Percentiles rank a stretch among this genome's conserved stretches.
Evolutionary conservation across 345 rosid species (phyloP).

Genomic region (Heritiera fomes): DNA sequence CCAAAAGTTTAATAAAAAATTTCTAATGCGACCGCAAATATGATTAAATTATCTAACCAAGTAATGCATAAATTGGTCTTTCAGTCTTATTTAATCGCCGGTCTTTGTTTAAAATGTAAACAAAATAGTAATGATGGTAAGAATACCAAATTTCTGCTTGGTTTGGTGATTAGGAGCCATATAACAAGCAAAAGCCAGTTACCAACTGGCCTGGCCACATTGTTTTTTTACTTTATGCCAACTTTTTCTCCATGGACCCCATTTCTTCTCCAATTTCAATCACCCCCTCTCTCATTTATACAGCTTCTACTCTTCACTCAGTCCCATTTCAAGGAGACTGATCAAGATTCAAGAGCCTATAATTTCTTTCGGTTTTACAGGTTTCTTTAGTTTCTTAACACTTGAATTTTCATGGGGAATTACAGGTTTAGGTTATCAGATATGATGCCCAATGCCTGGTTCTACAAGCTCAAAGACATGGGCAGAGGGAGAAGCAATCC

Average conservation of each 20-base stretch:
- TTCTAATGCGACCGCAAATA: too few species aligned
- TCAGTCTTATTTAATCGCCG: too few species aligned
- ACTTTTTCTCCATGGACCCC: constrained; percentile 29
- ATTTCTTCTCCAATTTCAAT: neutral
- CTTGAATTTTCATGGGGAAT: constrained; percentile 56
- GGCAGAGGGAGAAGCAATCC: constrained; percentile 30
- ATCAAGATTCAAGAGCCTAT: neutral
- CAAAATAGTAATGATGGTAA: constrained; percentile 22
- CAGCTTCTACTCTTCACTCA: constrained; percentile 8
- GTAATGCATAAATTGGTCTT: too few species aligned
- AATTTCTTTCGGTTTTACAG: neutral
- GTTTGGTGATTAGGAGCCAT: constrained; percentile 25
- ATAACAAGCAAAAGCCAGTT: constrained; percentile 14
- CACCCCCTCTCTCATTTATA: constrained; percentile 8
- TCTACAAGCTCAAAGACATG: constrained; percentile 73
- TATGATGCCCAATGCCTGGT: constrained; percentile 86
- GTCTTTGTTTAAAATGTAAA: constrained; percentile 13
- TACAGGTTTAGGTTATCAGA: constrained; percentile 73
- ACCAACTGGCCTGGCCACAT: constrained; percentile 22
- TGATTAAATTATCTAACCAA: too few species aligned
- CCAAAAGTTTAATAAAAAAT: too few species aligned
- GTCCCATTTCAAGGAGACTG: neutral
- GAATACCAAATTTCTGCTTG: constrained; percentile 8
- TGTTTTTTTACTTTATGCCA: constrained; percentile 19
- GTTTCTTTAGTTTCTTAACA: neutral